A percentile compares a stretch with the other conserved stretches of the same genome.
These are phyloP conservation scores for Penicillium egyptiacum DNA, from an alignment of 495 filamentous ascomycete genomes.

Conservation along the genomic window DNA sequence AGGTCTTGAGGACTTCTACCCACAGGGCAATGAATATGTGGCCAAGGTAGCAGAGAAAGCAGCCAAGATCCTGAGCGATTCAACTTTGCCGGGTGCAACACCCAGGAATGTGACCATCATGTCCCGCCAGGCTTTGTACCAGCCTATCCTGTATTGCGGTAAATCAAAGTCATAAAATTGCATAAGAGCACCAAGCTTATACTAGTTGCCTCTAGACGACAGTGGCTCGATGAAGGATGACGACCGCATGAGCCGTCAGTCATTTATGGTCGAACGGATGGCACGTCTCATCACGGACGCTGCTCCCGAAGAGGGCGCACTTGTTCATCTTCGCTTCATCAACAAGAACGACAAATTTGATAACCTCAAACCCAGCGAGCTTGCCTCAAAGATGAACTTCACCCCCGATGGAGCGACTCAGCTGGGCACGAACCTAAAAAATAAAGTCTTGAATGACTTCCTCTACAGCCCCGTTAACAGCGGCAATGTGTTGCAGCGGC, in stretches of 20 bases:
- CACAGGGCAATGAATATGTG: background rate
- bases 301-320: background rate
- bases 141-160: constrained; percentile 3
- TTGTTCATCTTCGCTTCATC: constrained; percentile 1
- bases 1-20: constrained; percentile 1
- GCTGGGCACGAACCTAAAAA: background rate
- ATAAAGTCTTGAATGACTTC: constrained; percentile 1
- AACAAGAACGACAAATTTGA: constrained; percentile 3
- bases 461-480: background rate
- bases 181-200: background rate
- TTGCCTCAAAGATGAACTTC: background rate
- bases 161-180: background rate
- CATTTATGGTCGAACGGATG: background rate
- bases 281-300: background rate
- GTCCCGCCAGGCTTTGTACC: constrained; percentile 1
- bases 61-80: background rate
- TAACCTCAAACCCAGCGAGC: background rate
- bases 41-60: constrained; percentile 1
- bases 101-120: background rate
- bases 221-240: constrained; percentile 3
- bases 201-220: background rate
- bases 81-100: background rate
- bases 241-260: background rate
- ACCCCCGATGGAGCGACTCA: background rate
- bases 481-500: background rate